A percentile compares a stretch with the other conserved stretches of the same genome.
phyloP scores from a whole-genome alignment of 2,329 filamentous ascomycete species.

The Ophiostoma sp. region DNA sequence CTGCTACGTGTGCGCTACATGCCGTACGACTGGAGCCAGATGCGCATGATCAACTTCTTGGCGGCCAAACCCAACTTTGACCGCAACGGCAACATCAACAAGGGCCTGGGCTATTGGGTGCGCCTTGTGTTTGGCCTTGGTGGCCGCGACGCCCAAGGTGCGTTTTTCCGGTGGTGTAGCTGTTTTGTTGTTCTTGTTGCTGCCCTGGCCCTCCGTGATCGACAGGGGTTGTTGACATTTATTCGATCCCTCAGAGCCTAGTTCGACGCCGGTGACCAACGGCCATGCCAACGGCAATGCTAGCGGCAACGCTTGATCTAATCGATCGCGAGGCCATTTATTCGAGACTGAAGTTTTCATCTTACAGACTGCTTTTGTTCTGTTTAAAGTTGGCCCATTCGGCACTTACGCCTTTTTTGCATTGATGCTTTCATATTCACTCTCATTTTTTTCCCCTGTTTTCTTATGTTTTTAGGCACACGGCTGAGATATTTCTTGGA shows the following conservation, averaged over 20 bases:
- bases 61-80: conserved; percentile 61
- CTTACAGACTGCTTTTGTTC: not conserved
- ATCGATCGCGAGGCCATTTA: not conserved
- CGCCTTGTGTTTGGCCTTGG: conserved; percentile 54
- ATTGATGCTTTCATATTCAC: not conserved
- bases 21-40: conserved; percentile 54
- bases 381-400: too few relatives aligned
- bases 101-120: conserved; percentile 56
- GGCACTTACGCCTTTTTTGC: not conserved
- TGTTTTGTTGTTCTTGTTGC: conserved; percentile 43
- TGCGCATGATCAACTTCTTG: conserved; percentile 48
- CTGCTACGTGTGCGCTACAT: conserved; percentile 68
- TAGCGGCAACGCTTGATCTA: not conserved
- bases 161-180: conserved; percentile 51
- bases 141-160: conserved; percentile 49
- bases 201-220: conserved; percentile 35
- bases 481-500: not conserved
- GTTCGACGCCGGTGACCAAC: not conserved
- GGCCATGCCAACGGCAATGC: not conserved
- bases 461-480: not conserved
- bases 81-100: conserved; percentile 55
- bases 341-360: not conserved
- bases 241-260: conserved; percentile 14
- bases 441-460: not conserved
- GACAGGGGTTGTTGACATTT: conserved; percentile 17